Evolutionary conservation across 331 rosid genomes (phyloP).

Genomic region (Spiraea crenata): DNA sequence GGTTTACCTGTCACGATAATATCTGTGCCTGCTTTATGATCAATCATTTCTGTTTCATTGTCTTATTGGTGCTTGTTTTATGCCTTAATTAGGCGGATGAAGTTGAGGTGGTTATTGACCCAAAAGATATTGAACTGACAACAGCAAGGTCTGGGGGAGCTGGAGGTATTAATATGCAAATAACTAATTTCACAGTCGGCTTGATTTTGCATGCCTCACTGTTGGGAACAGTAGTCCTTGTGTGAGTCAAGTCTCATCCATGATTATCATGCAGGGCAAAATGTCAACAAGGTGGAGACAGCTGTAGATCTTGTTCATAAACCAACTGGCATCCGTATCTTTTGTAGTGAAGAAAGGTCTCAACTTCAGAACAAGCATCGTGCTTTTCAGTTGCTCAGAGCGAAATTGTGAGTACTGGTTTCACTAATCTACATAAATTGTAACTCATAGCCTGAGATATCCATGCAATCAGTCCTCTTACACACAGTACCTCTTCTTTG

Average conservation of each 20-base stretch:
- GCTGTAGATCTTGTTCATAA: conserved; percentile 94
- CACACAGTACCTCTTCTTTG: background rate
- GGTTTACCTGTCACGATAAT: conserved; percentile 13
- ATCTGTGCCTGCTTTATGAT: background rate
- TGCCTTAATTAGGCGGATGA: conserved; percentile 75
- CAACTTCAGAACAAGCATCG: conserved; percentile 82
- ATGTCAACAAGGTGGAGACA: conserved; percentile 98
- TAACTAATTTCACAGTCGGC: conserved; percentile 20
- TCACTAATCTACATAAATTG: background rate
- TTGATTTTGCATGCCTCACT: conserved; percentile 21
- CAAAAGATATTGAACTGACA: conserved; percentile 90
- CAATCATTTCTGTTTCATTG: conserved; percentile 10
- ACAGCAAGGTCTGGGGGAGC: conserved; percentile 99
- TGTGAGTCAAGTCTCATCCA: conserved; percentile 25
- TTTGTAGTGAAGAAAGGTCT: conserved; percentile 97
- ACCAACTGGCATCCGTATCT: conserved; percentile 96
- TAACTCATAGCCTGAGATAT: background rate
- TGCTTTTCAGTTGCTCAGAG: conserved; percentile 93
- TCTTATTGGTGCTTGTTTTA: conserved; percentile 22
- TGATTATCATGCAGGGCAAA: conserved; percentile 72
- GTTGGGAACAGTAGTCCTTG: background rate
- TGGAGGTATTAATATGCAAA: conserved; percentile 66
- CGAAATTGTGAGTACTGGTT: conserved; percentile 70
- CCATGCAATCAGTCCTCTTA: conserved; percentile 4
- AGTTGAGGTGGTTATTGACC: conserved; percentile 89